phyloP scores from a whole-genome alignment of 176 grass and related monocot species.

The Raddia distichophylla region DNA sequence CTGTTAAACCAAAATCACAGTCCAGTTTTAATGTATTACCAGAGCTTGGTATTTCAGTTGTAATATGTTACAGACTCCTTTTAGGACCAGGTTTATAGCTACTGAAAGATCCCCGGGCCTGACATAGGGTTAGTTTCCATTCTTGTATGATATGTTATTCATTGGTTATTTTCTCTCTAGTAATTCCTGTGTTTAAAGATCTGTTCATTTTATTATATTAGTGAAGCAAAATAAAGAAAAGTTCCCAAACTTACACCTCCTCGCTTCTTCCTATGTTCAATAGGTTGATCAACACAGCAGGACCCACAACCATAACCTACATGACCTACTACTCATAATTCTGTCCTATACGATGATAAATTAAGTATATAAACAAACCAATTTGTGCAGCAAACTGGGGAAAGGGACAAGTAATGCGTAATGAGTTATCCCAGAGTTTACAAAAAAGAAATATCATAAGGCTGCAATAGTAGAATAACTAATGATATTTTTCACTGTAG shows the following conservation, averaged over 20 bases:
- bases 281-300: background rate
- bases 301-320: background rate
- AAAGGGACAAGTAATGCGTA: background rate
- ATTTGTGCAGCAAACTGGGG: background rate
- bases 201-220: background rate
- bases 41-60: no score
- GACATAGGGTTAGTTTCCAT: background rate
- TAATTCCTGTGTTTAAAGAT: background rate
- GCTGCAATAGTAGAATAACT: background rate
- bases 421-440: background rate
- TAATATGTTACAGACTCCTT: no score
- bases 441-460: background rate
- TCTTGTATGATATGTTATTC: background rate
- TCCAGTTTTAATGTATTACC: no score
- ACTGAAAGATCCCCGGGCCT: background rate
- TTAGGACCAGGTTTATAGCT: background rate
- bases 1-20: no score
- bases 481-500: background rate
- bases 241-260: background rate
- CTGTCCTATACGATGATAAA: background rate
- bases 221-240: background rate
- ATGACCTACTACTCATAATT: background rate
- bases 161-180: background rate
- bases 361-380: background rate
- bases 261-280: background rate